These are phyloP conservation scores for Exophiala aquamarina DNA, from an alignment of 2,329 filamentous ascomycete species.

Conservation along the genomic window DNA sequence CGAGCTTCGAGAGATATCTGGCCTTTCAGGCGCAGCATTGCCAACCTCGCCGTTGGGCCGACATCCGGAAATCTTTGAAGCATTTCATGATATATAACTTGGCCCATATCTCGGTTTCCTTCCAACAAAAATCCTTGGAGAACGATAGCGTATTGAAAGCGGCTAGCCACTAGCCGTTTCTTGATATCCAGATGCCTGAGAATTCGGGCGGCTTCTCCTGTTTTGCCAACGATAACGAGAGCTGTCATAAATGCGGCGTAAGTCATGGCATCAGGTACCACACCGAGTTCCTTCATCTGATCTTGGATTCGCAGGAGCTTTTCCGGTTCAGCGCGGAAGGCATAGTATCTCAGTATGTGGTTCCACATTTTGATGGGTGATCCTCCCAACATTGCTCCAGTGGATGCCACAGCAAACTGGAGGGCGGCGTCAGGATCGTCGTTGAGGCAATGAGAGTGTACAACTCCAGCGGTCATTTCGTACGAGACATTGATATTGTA, in stretches of 20 bases:
- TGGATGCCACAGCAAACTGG: constrained; percentile 57
- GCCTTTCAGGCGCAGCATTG: constrained; percentile 37
- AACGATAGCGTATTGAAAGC: constrained; percentile 49
- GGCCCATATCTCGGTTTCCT: constrained; percentile 49
- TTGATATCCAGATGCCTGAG: constrained; percentile 40
- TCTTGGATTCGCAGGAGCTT: constrained; percentile 55
- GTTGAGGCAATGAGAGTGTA: constrained; percentile 66
- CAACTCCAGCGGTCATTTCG: constrained; percentile 63
- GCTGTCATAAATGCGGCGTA: constrained; percentile 63
- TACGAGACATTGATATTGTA: constrained; percentile 51
- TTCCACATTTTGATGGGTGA: constrained; percentile 73
- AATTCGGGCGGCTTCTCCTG: constrained; percentile 57
- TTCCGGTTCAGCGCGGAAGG: constrained; percentile 59
- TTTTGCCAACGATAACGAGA: constrained; percentile 52
- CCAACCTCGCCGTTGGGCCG: constrained; percentile 35
- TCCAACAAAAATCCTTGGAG: constrained; percentile 50
- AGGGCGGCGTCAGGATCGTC: constrained; percentile 57
- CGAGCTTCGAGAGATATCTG: constrained; percentile 25
- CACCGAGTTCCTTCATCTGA: constrained; percentile 53
- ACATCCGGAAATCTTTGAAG: constrained; percentile 35
- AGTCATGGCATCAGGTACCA: constrained; percentile 57
- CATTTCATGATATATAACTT: constrained; percentile 49
- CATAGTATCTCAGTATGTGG: constrained; percentile 68
- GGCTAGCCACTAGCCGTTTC: constrained; percentile 38
- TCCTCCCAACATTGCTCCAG: constrained; percentile 51